phyloP scores from a whole-genome alignment of 1,139 yeast species.

The Trichomonascaceae sp. region DNA sequence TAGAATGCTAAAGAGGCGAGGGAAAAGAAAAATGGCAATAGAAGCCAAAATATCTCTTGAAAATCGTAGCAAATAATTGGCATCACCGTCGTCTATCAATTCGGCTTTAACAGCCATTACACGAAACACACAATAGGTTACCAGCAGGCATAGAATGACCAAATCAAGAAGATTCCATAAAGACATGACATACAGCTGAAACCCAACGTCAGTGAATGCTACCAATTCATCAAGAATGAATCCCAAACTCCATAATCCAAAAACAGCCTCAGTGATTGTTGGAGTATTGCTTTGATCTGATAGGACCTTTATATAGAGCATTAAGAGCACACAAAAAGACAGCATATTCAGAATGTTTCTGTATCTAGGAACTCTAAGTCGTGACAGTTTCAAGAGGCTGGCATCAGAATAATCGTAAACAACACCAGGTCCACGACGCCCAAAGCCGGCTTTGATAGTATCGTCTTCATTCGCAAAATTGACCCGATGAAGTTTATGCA shows the following conservation, averaged over 20 bases:
- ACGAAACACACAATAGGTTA: conserved; percentile 26
- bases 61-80: conserved; percentile 23
- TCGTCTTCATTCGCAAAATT: conserved; percentile 26
- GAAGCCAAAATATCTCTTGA: conserved; percentile 43
- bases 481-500: conserved; percentile 35
- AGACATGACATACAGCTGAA: conserved; percentile 33
- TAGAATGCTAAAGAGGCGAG: conserved; percentile 48
- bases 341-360: conserved; percentile 36
- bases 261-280: conserved; percentile 14
- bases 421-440: conserved; percentile 35
- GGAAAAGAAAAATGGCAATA: conserved; percentile 49
- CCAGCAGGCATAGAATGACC: conserved; percentile 28
- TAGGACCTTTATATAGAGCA: conserved; percentile 30
- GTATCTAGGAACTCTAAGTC: conserved; percentile 36
- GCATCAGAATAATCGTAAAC: conserved; percentile 34
- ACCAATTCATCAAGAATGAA: conserved; percentile 35
- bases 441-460: conserved; percentile 23
- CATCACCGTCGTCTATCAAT: conserved; percentile 12
- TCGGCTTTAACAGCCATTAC: conserved; percentile 18
- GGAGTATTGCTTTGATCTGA: conserved; percentile 18
- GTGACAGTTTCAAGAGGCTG: conserved; percentile 33
- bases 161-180: conserved; percentile 37
- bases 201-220: conserved; percentile 35
- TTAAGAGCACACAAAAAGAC: conserved; percentile 35
- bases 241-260: conserved; percentile 35